These are phyloP conservation scores for Lunasporangiospora selenospora DNA, from an alignment of 192 early-diverging fungal species.

Conservation along the genomic window DNA sequence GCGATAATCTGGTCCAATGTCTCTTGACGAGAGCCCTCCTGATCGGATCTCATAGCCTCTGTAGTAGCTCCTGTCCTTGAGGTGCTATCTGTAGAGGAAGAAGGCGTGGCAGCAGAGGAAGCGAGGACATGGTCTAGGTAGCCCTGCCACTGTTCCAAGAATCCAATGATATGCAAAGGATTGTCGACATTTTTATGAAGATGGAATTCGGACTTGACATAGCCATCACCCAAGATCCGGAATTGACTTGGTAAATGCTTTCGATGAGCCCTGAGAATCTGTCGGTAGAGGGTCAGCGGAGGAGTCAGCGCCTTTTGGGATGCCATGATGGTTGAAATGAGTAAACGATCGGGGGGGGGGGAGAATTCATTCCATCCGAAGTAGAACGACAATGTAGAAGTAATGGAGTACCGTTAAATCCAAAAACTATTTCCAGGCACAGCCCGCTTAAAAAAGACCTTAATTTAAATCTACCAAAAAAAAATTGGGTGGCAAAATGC, in stretches of 20 bases:
- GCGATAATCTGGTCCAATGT: constrained; percentile 31
- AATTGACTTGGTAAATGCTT: constrained; percentile 50
- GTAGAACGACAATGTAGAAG: too few species aligned
- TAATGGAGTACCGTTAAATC: too few species aligned
- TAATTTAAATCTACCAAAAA: background rate
- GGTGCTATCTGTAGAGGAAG: constrained; percentile 9
- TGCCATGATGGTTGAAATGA: constrained; percentile 6
- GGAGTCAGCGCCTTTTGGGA: constrained; percentile 51
- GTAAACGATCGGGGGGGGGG: background rate
- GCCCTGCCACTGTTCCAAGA: constrained; percentile 61
- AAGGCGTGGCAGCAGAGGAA: constrained; percentile 3
- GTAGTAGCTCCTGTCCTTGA: constrained; percentile 6
- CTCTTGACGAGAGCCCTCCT: constrained; percentile 13
- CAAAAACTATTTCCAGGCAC: too few species aligned
- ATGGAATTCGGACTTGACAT: constrained; percentile 66
- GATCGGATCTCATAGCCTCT: background rate
- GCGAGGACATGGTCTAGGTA: constrained; percentile 46
- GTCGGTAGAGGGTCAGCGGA: constrained; percentile 58
- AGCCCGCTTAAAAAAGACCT: too few species aligned
- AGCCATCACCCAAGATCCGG: constrained; percentile 63
- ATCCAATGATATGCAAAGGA: constrained; percentile 62
- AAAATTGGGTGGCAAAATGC: background rate
- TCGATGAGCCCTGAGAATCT: constrained; percentile 60
- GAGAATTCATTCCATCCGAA: background rate
- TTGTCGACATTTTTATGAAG: constrained; percentile 63